Conservation (phyloP, 2,329 filamentous ascomycete species). For the Ophiocordyceps australis region DNA sequence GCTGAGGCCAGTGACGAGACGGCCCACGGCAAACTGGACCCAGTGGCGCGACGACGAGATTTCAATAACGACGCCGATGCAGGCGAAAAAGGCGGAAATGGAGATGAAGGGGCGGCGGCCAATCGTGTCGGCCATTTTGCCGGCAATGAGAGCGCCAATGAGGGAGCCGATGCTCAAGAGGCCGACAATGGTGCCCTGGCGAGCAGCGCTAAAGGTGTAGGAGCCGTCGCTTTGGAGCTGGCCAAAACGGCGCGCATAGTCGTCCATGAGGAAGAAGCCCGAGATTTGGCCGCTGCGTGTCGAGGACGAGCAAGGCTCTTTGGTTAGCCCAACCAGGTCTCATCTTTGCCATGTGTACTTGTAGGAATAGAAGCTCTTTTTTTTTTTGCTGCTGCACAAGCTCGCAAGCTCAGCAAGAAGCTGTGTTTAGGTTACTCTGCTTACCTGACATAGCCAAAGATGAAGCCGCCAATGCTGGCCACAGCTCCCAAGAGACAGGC, state of each 20-base stretch:
- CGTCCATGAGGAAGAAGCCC: conserved; percentile 41
- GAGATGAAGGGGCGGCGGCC: conserved; percentile 45
- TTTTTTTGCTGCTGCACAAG: no score
- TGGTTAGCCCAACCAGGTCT: no score
- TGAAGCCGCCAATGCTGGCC: conserved; percentile 36
- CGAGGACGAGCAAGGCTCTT: no score
- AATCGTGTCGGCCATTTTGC: conserved; percentile 40
- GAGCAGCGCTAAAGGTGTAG: conserved; percentile 33
- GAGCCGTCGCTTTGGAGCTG: conserved; percentile 16
- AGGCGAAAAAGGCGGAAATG: conserved; percentile 42
- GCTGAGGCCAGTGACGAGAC: conserved; percentile 47
- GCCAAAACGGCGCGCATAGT: conserved; percentile 37
- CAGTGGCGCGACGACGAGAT: conserved; percentile 35
- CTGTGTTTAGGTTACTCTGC: no score
- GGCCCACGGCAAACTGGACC: conserved; percentile 47
- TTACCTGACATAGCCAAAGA: conserved; percentile 38
- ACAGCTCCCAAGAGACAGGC: conserved; percentile 30
- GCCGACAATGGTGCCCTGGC: conserved; percentile 43
- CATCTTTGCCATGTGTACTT: no score
- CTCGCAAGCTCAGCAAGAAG: no score
- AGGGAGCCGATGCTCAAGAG: conserved; percentile 43
- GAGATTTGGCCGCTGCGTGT: conserved; percentile 35
- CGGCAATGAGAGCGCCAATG: conserved; percentile 36
- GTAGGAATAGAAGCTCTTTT: no score
- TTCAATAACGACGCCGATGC: conserved; percentile 44